phyloP scores from a whole-genome alignment of 2,329 filamentous ascomycete species.

The Fonsecaea pugnacius region DNA sequence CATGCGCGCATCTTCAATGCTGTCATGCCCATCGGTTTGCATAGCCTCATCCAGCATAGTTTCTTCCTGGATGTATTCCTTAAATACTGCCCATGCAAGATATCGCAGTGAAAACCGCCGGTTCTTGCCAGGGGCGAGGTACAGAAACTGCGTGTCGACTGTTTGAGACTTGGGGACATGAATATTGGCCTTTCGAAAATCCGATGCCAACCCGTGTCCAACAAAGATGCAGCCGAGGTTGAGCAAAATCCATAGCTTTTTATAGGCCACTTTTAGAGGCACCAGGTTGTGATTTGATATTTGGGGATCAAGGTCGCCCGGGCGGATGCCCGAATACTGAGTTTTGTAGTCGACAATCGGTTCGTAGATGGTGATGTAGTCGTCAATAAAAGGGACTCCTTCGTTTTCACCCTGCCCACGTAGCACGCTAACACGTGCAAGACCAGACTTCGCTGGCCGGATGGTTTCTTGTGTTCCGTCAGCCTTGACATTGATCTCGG shows the following conservation, averaged over 20 bases:
- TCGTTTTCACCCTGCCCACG: conserved; percentile 76
- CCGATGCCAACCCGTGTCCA: conserved; percentile 88
- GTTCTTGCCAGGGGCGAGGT: conserved; percentile 77
- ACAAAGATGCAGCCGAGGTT: conserved; percentile 94
- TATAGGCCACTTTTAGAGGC: conserved; percentile 88
- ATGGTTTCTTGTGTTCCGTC: conserved; percentile 92
- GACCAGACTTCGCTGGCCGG: conserved; percentile 82
- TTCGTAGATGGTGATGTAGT: conserved; percentile 92
- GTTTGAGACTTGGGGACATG: conserved; percentile 88
- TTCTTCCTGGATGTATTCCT: conserved; percentile 90
- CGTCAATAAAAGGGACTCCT: conserved; percentile 89
- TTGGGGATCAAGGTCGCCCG: conserved; percentile 79
- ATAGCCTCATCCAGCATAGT: conserved; percentile 56
- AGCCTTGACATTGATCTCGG: conserved; percentile 94
- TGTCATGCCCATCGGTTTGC: conserved; percentile 69
- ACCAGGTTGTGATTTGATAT: conserved; percentile 82
- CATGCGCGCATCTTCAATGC: conserved; percentile 90
- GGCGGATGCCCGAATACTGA: conserved; percentile 86
- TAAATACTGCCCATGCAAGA: conserved; percentile 85
- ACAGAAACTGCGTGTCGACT: conserved; percentile 91
- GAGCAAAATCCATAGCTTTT: conserved; percentile 94
- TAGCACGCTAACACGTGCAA: conserved; percentile 91
- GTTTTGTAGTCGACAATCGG: conserved; percentile 91
- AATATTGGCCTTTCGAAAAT: conserved; percentile 98
- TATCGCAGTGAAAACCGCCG: conserved; percentile 92